phyloP scores from a whole-genome alignment of 2,329 filamentous ascomycete genomes.

The Paramyrothecium roridum region DNA sequence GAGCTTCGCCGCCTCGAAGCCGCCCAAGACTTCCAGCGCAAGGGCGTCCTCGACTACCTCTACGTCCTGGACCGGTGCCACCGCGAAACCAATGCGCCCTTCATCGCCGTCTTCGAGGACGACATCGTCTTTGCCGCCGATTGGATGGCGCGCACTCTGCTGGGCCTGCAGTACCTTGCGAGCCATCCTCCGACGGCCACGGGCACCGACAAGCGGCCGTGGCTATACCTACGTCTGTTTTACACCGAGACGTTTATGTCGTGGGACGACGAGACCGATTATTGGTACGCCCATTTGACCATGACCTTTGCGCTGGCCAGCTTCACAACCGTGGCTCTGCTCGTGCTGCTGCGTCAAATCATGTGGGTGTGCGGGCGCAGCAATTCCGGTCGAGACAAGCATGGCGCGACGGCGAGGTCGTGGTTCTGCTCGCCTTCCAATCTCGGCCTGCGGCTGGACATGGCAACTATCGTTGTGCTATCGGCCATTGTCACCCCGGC shows the following conservation, averaged over 20 bases:
- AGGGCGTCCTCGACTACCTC: constrained; percentile 4
- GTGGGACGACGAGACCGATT: background rate
- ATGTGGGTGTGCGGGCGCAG: background rate
- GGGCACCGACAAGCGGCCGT: constrained; percentile 26
- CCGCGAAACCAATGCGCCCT: constrained; percentile 35
- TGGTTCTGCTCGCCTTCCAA: background rate
- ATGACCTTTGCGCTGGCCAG: background rate
- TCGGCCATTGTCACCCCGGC: background rate
- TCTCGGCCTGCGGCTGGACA: background rate
- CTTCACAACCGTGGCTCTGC: background rate
- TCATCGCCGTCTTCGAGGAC: constrained; percentile 68
- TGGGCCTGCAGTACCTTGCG: constrained; percentile 68
- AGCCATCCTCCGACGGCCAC: background rate
- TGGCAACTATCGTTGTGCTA: background rate
- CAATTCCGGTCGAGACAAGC: background rate
- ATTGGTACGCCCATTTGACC: background rate
- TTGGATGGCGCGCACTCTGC: constrained; percentile 74
- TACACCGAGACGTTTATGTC: constrained; percentile 33
- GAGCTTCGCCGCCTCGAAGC: background rate
- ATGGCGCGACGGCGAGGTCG: background rate
- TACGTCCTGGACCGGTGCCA: constrained; percentile 6
- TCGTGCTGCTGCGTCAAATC: background rate
- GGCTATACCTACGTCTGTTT: constrained; percentile 67
- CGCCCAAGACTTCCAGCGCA: background rate
- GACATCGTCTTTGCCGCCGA: constrained; percentile 81